These are phyloP conservation scores for Leccinum uliginosum DNA, from an alignment of 768 basidiomycete genomes.

Conservation along the genomic window DNA sequence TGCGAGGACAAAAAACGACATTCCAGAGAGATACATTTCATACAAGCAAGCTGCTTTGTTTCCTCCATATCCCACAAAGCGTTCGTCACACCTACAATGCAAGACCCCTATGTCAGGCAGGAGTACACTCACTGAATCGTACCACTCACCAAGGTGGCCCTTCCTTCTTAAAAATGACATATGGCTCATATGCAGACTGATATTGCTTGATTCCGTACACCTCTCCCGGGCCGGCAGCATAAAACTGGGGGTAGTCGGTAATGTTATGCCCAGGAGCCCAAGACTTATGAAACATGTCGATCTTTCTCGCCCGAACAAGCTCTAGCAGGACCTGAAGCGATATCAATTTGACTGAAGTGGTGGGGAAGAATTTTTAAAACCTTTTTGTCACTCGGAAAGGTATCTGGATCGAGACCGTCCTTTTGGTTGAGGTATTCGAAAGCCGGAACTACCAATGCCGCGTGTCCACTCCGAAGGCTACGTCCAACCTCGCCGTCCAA, in stretches of 20 bases:
- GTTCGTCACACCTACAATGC: slow-evolving; percentile 76
- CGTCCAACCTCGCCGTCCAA: slow-evolving; percentile 27
- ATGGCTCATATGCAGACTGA: slow-evolving; percentile 85
- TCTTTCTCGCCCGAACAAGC: slow-evolving; percentile 50
- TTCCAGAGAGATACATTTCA: slow-evolving; percentile 85
- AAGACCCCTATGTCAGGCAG: neutral
- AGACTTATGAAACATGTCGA: slow-evolving; percentile 73
- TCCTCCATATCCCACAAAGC: slow-evolving; percentile 86
- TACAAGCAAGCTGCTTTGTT: slow-evolving; percentile 93
- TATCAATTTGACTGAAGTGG: neutral
- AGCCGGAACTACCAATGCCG: slow-evolving; percentile 79
- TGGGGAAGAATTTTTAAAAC: slow-evolving; percentile 33
- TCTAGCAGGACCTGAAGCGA: slow-evolving; percentile 46
- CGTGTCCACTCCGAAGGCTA: slow-evolving; percentile 52
- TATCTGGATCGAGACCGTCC: slow-evolving; percentile 54
- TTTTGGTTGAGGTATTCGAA: slow-evolving; percentile 72
- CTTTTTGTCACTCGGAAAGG: slow-evolving; percentile 68
- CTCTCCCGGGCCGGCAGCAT: slow-evolving; percentile 54
- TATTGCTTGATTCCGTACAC: slow-evolving; percentile 75
- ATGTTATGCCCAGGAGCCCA: slow-evolving; percentile 81
- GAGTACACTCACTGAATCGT: neutral
- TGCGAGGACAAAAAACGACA: slow-evolving; percentile 76
- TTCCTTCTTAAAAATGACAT: slow-evolving; percentile 76
- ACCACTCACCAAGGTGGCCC: slow-evolving; percentile 63
- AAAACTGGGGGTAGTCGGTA: slow-evolving; percentile 72